Evolutionary conservation across 2,329 filamentous ascomycete genomes (phyloP).

Genomic region (Epichloe festucae): DNA sequence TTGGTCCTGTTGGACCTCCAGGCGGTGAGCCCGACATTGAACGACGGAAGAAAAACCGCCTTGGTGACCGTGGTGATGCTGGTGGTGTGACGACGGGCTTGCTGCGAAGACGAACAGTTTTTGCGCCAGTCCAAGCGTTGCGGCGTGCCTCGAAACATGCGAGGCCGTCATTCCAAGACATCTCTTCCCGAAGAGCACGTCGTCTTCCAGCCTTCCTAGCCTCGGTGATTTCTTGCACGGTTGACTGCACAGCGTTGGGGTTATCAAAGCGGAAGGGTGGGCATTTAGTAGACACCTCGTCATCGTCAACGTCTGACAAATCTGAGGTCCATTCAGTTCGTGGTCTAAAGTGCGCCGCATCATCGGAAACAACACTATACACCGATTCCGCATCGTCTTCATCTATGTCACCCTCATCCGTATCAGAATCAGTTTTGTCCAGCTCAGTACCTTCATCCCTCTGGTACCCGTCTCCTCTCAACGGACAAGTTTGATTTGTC

Average conservation of each 20-base stretch:
- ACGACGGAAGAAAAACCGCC: slow-evolving; percentile 37
- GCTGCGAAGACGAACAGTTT: slow-evolving; percentile 39
- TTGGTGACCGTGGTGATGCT: slow-evolving; percentile 32
- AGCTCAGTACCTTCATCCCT: slow-evolving; percentile 29
- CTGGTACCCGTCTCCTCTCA: slow-evolving; percentile 22
- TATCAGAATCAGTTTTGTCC: slow-evolving; percentile 13
- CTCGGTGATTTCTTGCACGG: slow-evolving; percentile 27
- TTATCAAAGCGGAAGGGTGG: slow-evolving; percentile 40
- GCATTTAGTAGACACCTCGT: slow-evolving; percentile 25
- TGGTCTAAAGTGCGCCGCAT: slow-evolving; percentile 34
- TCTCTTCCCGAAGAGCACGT: slow-evolving; percentile 47
- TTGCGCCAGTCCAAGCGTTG: slow-evolving; percentile 76
- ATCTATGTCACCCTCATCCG: slow-evolving; percentile 17
- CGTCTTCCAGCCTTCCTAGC: slow-evolving; percentile 43
- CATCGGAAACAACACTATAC: slow-evolving; percentile 46
- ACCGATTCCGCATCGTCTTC: slow-evolving; percentile 35
- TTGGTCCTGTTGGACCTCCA: slow-evolving; percentile 13
- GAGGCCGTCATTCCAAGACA: slow-evolving; percentile 68
- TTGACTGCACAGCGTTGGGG: slow-evolving; percentile 31
- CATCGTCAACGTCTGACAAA: slow-evolving; percentile 38
- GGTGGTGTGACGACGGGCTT: slow-evolving; percentile 29
- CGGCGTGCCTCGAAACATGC: slow-evolving; percentile 66
- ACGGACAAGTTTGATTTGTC: slow-evolving; percentile 18
- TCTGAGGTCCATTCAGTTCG: slow-evolving; percentile 46
- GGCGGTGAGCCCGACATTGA: slow-evolving; percentile 29